Conservation (phyloP, 805 yeast genomes). For the Nematodospora valgi region DNA sequence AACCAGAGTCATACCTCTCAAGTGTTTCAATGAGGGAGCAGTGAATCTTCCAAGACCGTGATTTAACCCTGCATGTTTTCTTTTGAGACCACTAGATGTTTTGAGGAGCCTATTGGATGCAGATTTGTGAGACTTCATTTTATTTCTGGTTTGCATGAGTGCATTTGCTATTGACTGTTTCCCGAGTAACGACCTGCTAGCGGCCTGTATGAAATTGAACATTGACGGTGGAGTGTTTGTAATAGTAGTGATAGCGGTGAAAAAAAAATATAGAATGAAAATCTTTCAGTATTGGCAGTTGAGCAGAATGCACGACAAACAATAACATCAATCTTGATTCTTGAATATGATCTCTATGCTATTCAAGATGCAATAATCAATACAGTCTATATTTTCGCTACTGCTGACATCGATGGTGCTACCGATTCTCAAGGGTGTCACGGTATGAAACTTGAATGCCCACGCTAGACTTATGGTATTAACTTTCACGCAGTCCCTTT, state of each 20-base stretch:
- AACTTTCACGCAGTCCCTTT: not conserved
- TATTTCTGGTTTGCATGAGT: conserved; percentile 37
- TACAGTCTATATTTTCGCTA: too few species aligned
- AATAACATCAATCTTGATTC: not conserved
- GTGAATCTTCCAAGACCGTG: conserved; percentile 94
- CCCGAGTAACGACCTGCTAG: conserved; percentile 11
- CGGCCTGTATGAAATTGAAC: conserved; percentile 8
- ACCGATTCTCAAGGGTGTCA: not conserved
- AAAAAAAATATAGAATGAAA: not conserved
- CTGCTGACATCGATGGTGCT: too few species aligned
- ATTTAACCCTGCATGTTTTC: conserved; percentile 73
- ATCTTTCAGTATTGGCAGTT: not conserved
- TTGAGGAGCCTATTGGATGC: conserved; percentile 85
- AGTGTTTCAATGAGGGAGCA: conserved; percentile 51
- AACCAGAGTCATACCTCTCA: conserved; percentile 59
- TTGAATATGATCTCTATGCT: too few species aligned
- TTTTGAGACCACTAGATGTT: conserved; percentile 59
- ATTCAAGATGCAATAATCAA: too few species aligned
- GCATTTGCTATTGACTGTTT: conserved; percentile 19
- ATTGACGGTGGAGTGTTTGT: not conserved
- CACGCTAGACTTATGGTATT: not conserved
- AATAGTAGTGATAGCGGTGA: not conserved
- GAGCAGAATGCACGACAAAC: conserved; percentile 4
- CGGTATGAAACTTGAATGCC: not conserved
- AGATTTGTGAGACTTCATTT: conserved; percentile 79